Evolutionary conservation across 495 filamentous ascomycete species (phyloP).

Genomic region (Friedmanniomyces simplex): DNA sequence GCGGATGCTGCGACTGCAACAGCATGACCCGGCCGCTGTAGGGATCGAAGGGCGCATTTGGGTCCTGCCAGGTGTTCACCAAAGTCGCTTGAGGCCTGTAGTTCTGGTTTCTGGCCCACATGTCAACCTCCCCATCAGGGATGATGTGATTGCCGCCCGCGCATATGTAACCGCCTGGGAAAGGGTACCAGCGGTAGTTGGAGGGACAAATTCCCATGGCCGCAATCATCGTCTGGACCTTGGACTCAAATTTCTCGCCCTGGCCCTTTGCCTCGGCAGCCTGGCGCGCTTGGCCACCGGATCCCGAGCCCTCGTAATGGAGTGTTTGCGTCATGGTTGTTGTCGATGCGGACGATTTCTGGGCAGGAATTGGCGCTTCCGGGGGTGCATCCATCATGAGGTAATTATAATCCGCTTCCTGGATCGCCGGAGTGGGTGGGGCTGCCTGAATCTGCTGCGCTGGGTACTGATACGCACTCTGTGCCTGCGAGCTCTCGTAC

Average conservation of each 20-base stretch:
- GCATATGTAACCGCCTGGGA: background rate
- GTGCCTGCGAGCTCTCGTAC: background rate
- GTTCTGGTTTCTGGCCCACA: background rate
- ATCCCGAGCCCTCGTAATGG: background rate
- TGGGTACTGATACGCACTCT: background rate
- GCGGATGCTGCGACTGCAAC: background rate
- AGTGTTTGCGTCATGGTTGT: background rate
- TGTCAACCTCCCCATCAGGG: background rate
- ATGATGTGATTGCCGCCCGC: background rate
- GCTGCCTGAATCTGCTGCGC: background rate
- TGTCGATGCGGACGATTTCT: background rate
- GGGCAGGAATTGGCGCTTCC: background rate
- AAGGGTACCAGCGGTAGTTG: background rate
- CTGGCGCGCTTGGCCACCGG: background rate
- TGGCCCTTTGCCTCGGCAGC: background rate
- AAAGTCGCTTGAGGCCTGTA: background rate
- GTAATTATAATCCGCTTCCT: background rate
- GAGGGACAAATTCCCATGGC: background rate
- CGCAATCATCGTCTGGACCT: slow-evolving; percentile 1
- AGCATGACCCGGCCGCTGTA: background rate
- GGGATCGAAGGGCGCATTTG: background rate
- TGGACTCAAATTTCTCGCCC: background rate
- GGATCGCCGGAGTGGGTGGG: background rate
- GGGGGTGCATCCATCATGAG: background rate
- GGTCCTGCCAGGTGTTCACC: background rate